Evolutionary conservation across 2,329 filamentous ascomycete species (phyloP).

Genomic region (Metarhizium robertsii): DNA sequence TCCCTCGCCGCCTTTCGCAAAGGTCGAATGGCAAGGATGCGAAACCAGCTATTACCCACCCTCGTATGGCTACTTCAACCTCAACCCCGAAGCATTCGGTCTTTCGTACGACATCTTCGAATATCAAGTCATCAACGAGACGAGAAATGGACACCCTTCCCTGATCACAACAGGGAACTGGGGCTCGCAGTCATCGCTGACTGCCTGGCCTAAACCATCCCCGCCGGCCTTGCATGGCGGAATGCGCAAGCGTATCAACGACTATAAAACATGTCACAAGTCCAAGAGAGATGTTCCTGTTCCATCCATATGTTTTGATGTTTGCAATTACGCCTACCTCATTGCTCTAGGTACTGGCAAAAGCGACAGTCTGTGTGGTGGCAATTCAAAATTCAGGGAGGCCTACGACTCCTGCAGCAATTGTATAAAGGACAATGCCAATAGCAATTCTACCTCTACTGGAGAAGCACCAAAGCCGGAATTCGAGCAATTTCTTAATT

Average conservation of each 20-base stretch:
- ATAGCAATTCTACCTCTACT: slow-evolving; percentile 1
- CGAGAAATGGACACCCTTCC: slow-evolving; percentile 25
- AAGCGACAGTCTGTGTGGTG: slow-evolving; percentile 31
- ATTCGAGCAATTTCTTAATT: slow-evolving; percentile 37
- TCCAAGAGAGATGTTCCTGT: slow-evolving; percentile 29
- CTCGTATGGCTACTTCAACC: slow-evolving; percentile 48
- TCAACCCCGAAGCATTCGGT: slow-evolving; percentile 53
- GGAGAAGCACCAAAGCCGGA: slow-evolving; percentile 16
- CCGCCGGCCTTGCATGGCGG: background rate
- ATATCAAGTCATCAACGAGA: slow-evolving; percentile 27
- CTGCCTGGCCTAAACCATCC: slow-evolving; percentile 15
- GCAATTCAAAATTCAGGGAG: slow-evolving; percentile 30
- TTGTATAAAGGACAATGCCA: slow-evolving; percentile 28
- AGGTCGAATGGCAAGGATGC: slow-evolving; percentile 33
- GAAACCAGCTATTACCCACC: slow-evolving; percentile 42
- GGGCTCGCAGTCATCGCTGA: slow-evolving; percentile 39
- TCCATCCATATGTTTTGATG: slow-evolving; percentile 40
- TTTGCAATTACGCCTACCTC: slow-evolving; percentile 44
- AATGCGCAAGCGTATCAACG: background rate
- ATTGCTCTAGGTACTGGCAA: slow-evolving; percentile 41
- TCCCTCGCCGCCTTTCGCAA: slow-evolving; percentile 25
- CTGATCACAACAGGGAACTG: slow-evolving; percentile 48
- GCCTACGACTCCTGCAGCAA: slow-evolving; percentile 27
- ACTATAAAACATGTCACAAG: slow-evolving; percentile 9
- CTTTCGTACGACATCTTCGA: slow-evolving; percentile 54